These are phyloP conservation scores for Chenopodium berlandieri DNA, from an alignment of 148 eudicot species.

Conservation along the genomic window DNA sequence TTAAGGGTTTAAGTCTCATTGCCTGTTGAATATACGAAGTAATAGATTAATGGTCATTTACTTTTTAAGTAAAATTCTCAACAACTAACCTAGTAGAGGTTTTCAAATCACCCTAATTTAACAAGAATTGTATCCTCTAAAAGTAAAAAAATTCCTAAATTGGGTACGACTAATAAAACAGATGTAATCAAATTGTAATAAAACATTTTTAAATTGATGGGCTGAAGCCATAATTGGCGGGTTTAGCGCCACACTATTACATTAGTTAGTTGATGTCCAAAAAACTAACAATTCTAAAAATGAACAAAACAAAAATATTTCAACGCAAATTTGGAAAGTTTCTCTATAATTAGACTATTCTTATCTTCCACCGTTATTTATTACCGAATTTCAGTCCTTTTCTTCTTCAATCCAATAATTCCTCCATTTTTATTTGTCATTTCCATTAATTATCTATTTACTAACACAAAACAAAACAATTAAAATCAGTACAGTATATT, in stretches of 20 bases:
- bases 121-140: too few species aligned
- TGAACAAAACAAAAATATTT: neutral
- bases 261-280: too few species aligned
- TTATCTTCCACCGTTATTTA: neutral
- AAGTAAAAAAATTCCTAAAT: neutral
- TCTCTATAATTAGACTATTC: neutral
- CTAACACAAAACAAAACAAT: too few species aligned
- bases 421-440: too few species aligned
- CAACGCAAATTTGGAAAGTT: neutral
- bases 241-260: neutral
- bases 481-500: neutral
- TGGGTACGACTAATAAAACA: neutral
- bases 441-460: too few species aligned
- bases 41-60: too few species aligned
- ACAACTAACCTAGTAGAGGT: too few species aligned
- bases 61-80: too few species aligned
- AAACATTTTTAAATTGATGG: too few species aligned
- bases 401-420: neutral
- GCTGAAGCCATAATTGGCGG: neutral
- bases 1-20: too few species aligned
- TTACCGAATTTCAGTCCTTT: neutral
- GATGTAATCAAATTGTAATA: neutral
- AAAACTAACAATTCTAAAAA: neutral
- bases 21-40: too few species aligned
- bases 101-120: too few species aligned